Evolutionary conservation across 2,329 filamentous ascomycete genomes (phyloP).

Genomic region (Trichoderma citrinoviride): DNA sequence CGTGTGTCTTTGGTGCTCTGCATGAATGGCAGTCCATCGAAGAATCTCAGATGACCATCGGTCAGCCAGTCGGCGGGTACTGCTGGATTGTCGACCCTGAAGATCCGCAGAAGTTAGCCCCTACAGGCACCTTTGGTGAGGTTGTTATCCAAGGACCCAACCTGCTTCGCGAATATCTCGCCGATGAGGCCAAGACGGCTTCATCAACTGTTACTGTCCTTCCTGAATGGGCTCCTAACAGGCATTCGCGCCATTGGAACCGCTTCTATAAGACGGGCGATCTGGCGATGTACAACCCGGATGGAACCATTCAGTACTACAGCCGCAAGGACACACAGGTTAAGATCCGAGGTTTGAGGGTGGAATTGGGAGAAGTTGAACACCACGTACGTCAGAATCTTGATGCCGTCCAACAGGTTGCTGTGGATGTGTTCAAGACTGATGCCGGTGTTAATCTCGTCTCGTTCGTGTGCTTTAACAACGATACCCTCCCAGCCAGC

Average conservation of each 20-base stretch:
- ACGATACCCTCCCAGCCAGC: conserved; percentile 8
- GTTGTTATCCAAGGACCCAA: conserved; percentile 20
- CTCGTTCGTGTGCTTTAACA: conserved; percentile 16
- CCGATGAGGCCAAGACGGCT: conserved; percentile 9
- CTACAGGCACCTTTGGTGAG: conserved; percentile 15
- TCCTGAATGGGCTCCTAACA: conserved; percentile 12
- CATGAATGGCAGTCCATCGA: conserved; percentile 16
- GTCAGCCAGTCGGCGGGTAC: conserved; percentile 14
- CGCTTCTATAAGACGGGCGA: conserved; percentile 20
- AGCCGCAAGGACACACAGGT: conserved; percentile 21
- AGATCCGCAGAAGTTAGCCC: conserved; percentile 5
- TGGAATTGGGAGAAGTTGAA: conserved; percentile 21
- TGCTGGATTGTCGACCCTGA: conserved; percentile 22
- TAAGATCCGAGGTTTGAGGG: conserved; percentile 19
- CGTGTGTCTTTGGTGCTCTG: conserved; percentile 16
- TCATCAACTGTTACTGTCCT: conserved; percentile 1
- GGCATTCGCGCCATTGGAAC: neutral
- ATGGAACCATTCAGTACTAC: conserved; percentile 18
- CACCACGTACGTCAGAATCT: conserved; percentile 7
- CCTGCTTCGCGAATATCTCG: conserved; percentile 18
- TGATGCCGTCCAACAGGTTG: conserved; percentile 6
- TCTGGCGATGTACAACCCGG: conserved; percentile 8
- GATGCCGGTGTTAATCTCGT: conserved; percentile 15
- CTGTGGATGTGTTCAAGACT: conserved; percentile 16
- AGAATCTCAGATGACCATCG: conserved; percentile 18